Percentiles rank a stretch among this genome's conserved stretches.
Conservation (phyloP, 1,284 basidiomycete genomes). For the Takashimella koratensis region DNA sequence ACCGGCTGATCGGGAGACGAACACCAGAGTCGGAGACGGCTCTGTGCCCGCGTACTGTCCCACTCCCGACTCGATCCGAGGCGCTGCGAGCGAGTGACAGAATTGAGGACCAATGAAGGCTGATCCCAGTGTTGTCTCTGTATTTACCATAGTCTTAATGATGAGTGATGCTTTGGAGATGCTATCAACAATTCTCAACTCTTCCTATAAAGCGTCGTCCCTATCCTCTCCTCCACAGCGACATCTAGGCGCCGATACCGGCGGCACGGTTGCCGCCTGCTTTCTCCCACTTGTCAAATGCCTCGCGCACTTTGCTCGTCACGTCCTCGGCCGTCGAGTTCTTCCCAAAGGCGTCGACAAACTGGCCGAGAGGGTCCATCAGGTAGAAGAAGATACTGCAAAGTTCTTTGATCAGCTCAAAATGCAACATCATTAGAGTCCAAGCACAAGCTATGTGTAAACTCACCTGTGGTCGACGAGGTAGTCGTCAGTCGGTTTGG, state of each 20-base stretch:
- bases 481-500: slow-evolving; percentile 75
- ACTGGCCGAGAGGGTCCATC: slow-evolving; percentile 92
- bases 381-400: slow-evolving; percentile 89
- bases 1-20: slow-evolving; percentile 28
- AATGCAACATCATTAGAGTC: too few species aligned
- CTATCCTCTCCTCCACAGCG: too few species aligned
- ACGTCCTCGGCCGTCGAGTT: slow-evolving; percentile 69
- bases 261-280: slow-evolving; percentile 45
- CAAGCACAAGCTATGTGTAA: too few species aligned
- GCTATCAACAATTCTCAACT: neutral
- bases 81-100: neutral
- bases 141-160: neutral
- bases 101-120: neutral
- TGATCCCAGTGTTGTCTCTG: neutral
- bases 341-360: slow-evolving; percentile 97
- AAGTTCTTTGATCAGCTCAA: too few species aligned
- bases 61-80: neutral
- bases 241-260: too few species aligned
- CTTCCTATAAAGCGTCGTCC: too few species aligned
- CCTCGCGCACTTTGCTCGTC: slow-evolving; percentile 53
- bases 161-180: neutral
- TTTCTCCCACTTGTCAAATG: slow-evolving; percentile 54
- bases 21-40: neutral
- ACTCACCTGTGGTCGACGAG: slow-evolving; percentile 76
- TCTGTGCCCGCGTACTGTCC: neutral